Percentiles rank a stretch among this genome's conserved stretches.
phyloP scores from a whole-genome alignment of 2,329 filamentous ascomycete species.

The Annulohypoxylon truncatum region DNA sequence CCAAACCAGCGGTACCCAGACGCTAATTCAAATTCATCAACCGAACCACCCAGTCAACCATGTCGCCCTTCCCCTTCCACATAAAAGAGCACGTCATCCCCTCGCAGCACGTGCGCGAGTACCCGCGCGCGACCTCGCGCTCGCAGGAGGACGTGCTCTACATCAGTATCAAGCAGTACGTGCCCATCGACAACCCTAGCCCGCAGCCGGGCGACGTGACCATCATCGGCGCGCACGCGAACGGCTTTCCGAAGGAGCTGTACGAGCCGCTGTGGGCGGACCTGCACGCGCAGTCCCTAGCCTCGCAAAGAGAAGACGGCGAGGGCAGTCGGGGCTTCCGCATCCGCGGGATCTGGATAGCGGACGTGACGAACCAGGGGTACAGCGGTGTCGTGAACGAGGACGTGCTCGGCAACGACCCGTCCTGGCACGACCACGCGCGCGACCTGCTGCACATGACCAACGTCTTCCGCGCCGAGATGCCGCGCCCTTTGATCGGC shows the following conservation, averaged over 20 bases:
- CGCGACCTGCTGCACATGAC: slow-evolving; percentile 87
- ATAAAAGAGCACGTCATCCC: slow-evolving; percentile 80
- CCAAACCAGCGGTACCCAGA: neutral
- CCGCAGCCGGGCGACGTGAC: slow-evolving; percentile 83
- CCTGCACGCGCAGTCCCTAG: slow-evolving; percentile 61
- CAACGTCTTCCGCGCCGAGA: slow-evolving; percentile 82
- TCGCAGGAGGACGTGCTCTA: slow-evolving; percentile 80
- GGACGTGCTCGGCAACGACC: slow-evolving; percentile 81
- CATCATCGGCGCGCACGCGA: slow-evolving; percentile 87
- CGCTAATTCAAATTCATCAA: neutral
- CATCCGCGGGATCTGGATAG: slow-evolving; percentile 88
- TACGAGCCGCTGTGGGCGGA: slow-evolving; percentile 95
- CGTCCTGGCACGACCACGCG: slow-evolving; percentile 86
- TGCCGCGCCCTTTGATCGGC: slow-evolving; percentile 85
- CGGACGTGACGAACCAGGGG: slow-evolving; percentile 89
- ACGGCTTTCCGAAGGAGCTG: slow-evolving; percentile 94
- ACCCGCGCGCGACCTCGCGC: slow-evolving; percentile 75
- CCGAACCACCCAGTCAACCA: neutral
- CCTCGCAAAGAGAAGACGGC: too few species aligned
- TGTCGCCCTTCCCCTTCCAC: slow-evolving; percentile 61
- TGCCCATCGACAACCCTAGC: slow-evolving; percentile 74
- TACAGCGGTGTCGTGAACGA: slow-evolving; percentile 83
- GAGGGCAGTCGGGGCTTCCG: slow-evolving; percentile 65
- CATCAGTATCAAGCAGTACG: slow-evolving; percentile 89
- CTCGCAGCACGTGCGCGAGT: slow-evolving; percentile 84